Percentiles rank a stretch among this genome's conserved stretches.
Conservation (phyloP, 495 filamentous ascomycete species). For the Aeminium ludgeri region DNA sequence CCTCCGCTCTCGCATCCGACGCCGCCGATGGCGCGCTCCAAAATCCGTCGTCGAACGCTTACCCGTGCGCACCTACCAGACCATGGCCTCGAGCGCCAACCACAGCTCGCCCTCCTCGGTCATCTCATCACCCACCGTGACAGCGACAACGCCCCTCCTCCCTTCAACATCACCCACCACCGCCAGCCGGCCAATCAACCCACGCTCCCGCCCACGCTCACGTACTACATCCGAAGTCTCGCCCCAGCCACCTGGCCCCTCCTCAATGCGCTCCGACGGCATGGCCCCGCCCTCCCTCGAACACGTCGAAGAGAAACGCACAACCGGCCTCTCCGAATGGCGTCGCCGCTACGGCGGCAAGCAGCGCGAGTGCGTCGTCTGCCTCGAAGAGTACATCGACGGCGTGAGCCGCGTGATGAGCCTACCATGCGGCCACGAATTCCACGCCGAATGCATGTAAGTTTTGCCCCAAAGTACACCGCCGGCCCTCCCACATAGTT, state of each 20-base stretch:
- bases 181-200: conserved; percentile 21
- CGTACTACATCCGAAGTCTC: conserved; percentile 42
- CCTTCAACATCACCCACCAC: conserved; percentile 13
- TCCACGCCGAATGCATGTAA: conserved; percentile 98
- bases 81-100: conserved; percentile 46
- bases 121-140: conserved; percentile 37
- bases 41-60: conserved; percentile 89
- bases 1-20: conserved; percentile 72
- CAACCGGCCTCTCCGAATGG: conserved; percentile 36
- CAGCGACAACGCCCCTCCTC: conserved; percentile 62
- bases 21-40: conserved; percentile 84
- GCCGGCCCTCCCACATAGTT: not conserved
- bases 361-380: conserved; percentile 93
- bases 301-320: conserved; percentile 34
- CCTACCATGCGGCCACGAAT: conserved; percentile 95
- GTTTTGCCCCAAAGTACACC: conserved; percentile 25
- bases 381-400: conserved; percentile 90
- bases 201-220: conserved; percentile 40
- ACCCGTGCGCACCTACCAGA: conserved; percentile 90
- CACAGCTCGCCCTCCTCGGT: conserved; percentile 40
- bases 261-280: conserved; percentile 7
- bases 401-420: conserved; percentile 93
- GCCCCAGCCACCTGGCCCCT: not conserved
- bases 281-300: conserved; percentile 21
- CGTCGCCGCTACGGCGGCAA: conserved; percentile 71